Conservation (phyloP, 1,284 basidiomycete genomes). For the Cutaneotrichosporon sp. region DNA sequence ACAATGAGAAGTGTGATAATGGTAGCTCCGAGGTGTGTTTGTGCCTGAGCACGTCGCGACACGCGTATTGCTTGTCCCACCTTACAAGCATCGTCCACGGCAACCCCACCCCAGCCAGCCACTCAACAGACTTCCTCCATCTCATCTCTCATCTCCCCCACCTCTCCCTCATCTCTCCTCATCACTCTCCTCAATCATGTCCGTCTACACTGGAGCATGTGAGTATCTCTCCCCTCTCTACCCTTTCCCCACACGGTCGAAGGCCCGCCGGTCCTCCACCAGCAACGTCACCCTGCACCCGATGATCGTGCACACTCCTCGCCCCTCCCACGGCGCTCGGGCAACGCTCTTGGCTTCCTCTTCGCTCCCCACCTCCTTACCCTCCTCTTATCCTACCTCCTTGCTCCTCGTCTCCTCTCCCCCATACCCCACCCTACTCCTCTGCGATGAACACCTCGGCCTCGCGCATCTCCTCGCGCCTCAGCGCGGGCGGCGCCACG, state of each 20-base stretch:
- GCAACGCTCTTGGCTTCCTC: not conserved
- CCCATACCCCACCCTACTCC: not conserved
- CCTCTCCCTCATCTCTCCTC: not conserved
- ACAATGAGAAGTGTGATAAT: not conserved
- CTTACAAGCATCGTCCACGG: not conserved
- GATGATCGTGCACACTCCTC: constrained; percentile 4
- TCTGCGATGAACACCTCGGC: not conserved
- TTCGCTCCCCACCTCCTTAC: not conserved
- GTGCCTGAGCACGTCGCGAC: constrained; percentile 1
- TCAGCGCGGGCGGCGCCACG: not conserved
- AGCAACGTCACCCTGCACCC: not conserved
- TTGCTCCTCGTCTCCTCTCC: not conserved
- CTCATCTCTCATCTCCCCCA: not conserved
- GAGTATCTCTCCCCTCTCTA: constrained; percentile 17
- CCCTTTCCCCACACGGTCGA: too few relatives aligned
- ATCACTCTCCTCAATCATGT: constrained; percentile 29
- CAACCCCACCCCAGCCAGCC: too few relatives aligned
- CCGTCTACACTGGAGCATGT: constrained; percentile 49
- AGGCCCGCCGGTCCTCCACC: not conserved
- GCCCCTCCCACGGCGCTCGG: not conserved
- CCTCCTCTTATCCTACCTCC: not conserved
- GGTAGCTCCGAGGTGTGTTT: not conserved
- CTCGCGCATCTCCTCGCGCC: not conserved
- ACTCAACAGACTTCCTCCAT: too few relatives aligned
- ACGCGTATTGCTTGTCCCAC: not conserved